phyloP scores from a whole-genome alignment of 2,329 filamentous ascomycete genomes.

The Bipolaris oryzae region DNA sequence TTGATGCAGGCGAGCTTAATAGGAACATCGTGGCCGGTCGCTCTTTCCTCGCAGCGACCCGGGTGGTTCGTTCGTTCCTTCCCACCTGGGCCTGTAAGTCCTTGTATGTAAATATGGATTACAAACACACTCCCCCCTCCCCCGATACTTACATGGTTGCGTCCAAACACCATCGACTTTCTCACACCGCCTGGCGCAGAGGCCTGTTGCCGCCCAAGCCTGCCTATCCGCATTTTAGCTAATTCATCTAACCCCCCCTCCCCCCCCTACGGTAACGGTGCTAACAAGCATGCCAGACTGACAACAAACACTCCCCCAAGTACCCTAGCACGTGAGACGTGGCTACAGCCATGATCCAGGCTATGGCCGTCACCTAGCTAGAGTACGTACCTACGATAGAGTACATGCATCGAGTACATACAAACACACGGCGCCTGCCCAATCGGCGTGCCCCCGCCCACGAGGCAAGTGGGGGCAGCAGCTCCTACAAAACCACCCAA shows the following conservation, averaged over 20 bases:
- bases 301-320: not conserved
- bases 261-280: no score
- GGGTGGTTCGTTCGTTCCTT: no score
- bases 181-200: not conserved
- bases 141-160: not conserved
- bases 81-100: not conserved
- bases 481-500: constrained; percentile 7
- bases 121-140: not conserved
- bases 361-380: constrained; percentile 18
- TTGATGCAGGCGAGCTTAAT: no score
- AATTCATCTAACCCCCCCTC: no score
- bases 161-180: not conserved
- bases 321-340: constrained; percentile 16
- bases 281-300: not conserved
- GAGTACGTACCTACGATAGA: not conserved
- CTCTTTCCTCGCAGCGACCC: not conserved
- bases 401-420: not conserved
- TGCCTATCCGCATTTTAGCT: not conserved
- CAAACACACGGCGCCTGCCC: constrained; percentile 7
- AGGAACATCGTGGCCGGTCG: not conserved
- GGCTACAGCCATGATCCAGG: constrained; percentile 31
- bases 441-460: constrained; percentile 13
- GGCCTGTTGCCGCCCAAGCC: not conserved
- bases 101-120: no score
- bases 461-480: constrained; percentile 11